Evolutionary conservation across 2,329 filamentous ascomycete species (phyloP).

Genomic region (Fonsecaea erecta): DNA sequence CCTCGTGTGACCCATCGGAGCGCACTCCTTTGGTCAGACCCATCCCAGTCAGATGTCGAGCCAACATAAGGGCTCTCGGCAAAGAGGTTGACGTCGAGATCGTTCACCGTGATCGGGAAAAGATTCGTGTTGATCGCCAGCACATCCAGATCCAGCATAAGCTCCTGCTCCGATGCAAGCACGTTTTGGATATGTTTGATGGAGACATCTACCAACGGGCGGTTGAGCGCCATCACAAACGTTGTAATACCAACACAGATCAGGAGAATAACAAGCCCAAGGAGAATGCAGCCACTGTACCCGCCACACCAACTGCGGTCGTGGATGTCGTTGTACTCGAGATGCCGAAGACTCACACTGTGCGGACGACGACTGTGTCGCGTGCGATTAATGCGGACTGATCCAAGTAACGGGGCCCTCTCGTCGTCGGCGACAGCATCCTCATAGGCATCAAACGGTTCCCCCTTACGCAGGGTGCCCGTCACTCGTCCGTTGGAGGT

Average conservation of each 20-base stretch:
- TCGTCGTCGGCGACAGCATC: slow-evolving; percentile 79
- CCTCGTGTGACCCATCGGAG: slow-evolving; percentile 35
- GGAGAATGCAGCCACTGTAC: slow-evolving; percentile 83
- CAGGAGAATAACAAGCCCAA: slow-evolving; percentile 79
- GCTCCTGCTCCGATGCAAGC: slow-evolving; percentile 87
- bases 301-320: slow-evolving; percentile 69
- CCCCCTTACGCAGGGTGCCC: slow-evolving; percentile 60
- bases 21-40: slow-evolving; percentile 36
- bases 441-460: slow-evolving; percentile 80
- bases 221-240: slow-evolving; percentile 89
- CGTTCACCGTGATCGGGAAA: slow-evolving; percentile 80
- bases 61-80: slow-evolving; percentile 90
- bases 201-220: slow-evolving; percentile 78
- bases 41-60: slow-evolving; percentile 39
- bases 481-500: slow-evolving; percentile 55
- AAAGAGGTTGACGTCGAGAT: slow-evolving; percentile 90
- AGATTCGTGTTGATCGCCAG: slow-evolving; percentile 91
- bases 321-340: slow-evolving; percentile 73
- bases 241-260: slow-evolving; percentile 83
- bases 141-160: slow-evolving; percentile 91
- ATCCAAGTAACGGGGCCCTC: slow-evolving; percentile 76
- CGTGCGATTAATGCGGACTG: slow-evolving; percentile 66
- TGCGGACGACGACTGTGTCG: slow-evolving; percentile 59
- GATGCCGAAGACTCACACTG: slow-evolving; percentile 65
- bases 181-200: slow-evolving; percentile 85